Percentiles rank a stretch among this genome's conserved stretches.
Evolutionary conservation across 177 flowering plant genomes (phyloP).

Genomic region (Vitis hybrid): DNA sequence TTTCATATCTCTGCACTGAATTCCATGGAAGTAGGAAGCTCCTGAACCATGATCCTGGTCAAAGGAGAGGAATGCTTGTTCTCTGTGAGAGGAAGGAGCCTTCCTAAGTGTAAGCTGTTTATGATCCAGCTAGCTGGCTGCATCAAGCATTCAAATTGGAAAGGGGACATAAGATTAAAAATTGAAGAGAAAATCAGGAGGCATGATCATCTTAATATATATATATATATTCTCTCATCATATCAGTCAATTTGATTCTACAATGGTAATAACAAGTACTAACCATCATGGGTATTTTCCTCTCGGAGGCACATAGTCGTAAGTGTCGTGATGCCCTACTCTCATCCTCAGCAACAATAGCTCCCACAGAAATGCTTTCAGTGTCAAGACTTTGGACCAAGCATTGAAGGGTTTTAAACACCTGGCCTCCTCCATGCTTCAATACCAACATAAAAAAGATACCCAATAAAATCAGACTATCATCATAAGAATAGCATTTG

Average conservation of each 20-base stretch:
- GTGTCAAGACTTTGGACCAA: constrained; percentile 49
- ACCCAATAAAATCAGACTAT: background rate
- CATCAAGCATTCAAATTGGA: constrained; percentile 15
- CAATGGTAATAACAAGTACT: constrained; percentile 20
- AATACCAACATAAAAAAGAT: background rate
- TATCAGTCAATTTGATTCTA: background rate
- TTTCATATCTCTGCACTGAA: constrained; percentile 56
- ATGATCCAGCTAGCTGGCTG: constrained; percentile 80
- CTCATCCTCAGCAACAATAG: constrained; percentile 58
- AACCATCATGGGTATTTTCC: constrained; percentile 64
- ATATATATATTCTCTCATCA: no score
- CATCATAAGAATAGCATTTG: background rate
- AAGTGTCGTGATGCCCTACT: constrained; percentile 68
- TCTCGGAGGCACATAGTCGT: constrained; percentile 70
- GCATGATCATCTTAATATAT: background rate
- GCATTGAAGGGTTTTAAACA: constrained; percentile 66
- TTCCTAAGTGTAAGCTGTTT: constrained; percentile 62
- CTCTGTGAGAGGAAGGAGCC: constrained; percentile 49
- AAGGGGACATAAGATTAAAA: background rate
- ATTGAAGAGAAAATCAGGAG: background rate
- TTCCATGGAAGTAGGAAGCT: constrained; percentile 20
- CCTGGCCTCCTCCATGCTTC: constrained; percentile 83
- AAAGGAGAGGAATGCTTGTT: constrained; percentile 13
- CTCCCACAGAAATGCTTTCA: constrained; percentile 46
- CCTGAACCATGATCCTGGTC: constrained; percentile 18